phyloP scores from a whole-genome alignment of 768 basidiomycete species.

The Pleurotus tuoliensis region DNA sequence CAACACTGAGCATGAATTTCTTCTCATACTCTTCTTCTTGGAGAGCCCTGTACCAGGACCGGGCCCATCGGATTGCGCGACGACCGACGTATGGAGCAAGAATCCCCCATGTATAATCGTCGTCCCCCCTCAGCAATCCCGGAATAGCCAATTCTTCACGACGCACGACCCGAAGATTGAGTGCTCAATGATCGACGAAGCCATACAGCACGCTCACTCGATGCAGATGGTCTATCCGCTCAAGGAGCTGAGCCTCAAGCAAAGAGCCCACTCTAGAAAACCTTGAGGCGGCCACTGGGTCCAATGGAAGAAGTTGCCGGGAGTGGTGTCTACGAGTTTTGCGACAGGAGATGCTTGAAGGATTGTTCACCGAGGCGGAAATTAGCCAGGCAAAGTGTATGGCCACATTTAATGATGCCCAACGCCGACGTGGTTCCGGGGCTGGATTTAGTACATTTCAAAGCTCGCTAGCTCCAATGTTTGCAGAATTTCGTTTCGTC shows the following conservation, averaged over 20 bases:
- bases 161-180: not conserved
- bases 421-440: too few species aligned
- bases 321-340: not conserved
- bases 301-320: not conserved
- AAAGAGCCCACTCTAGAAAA: not conserved
- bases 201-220: not conserved
- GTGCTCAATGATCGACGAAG: not conserved
- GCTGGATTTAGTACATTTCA: too few species aligned
- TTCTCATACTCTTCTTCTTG: not conserved
- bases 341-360: not conserved
- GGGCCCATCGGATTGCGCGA: not conserved
- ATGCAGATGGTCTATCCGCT: not conserved
- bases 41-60: not conserved
- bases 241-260: not conserved
- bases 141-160: not conserved
- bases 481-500: too few species aligned
- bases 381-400: not conserved
- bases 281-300: not conserved
- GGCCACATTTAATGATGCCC: not conserved
- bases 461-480: too few species aligned
- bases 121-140: not conserved
- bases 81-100: not conserved
- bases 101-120: not conserved
- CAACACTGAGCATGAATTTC: too few species aligned
- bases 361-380: not conserved